Base-by-base conservation (phyloP, 2,329 filamentous ascomycete genomes). In the Pseudophaeomoniella oleicola region DNA sequence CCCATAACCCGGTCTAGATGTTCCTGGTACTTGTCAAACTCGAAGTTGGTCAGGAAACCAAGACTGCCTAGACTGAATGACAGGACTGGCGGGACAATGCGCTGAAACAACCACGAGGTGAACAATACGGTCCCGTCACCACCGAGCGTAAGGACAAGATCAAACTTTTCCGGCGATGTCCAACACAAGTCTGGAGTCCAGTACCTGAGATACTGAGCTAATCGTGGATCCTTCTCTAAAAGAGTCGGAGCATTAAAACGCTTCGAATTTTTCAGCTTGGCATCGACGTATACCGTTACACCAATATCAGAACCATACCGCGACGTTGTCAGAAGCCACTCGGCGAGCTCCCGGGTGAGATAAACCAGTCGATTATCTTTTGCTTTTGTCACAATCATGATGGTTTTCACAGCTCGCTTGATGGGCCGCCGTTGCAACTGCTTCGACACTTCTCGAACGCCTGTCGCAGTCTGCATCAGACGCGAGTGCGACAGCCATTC, bases 331-430 rank as follows among this genome's bases (percentile, higher is more conserved):
- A 98, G 71, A 19, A 98, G 69, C 85, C 88, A 98, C 47, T 78
- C 74, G 9, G 88, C 69, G 40, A 98, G 66, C 55, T 98, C 86
- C 40, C 83, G 74, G 2, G 90, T 98, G 46, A 94, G 67, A 47
- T 81, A 74, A 19, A 98, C 88, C 12, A 98, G 71, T 47, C 84
- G 77, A 53, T 98, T 96, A 62, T 98, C 90, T 44, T 90, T 77
- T 15, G 90, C 90, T 61, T 96, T 98, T 42, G 90, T 98, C 45
- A 98, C 84, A 51, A 98, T 94, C 90, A 98, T 96, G 51, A 98
- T 75, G 55, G 85, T 94, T 52, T 75, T 77, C 33, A 98, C 87
- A 9, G 87, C 87, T 46, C 87, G 79, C 60, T 83, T 90, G 58
- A 96, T 85, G 15, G 90, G 88, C 30, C 85, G 75, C 38, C 88